Percentiles rank a stretch among this genome's conserved stretches.
These are phyloP conservation scores for Solanum aculeatissimum DNA, from an alignment of 305 asterid genomes.

Conservation along the genomic window DNA sequence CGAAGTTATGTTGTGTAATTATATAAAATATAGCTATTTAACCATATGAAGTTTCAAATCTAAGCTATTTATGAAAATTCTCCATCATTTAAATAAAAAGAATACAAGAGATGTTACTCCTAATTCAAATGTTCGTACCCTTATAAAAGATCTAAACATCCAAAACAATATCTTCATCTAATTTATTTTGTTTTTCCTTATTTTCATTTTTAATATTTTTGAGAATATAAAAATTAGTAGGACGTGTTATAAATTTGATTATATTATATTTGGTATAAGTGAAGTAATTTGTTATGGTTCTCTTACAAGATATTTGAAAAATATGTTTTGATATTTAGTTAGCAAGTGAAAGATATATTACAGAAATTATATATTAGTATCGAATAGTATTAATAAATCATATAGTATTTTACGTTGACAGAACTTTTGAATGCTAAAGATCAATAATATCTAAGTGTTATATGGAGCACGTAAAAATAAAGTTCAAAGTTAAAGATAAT, in stretches of 20 bases:
- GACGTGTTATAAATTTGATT: background rate
- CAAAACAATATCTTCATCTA: background rate
- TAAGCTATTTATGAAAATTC: too few relatives aligned
- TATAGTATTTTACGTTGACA: too few relatives aligned
- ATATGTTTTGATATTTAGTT: background rate
- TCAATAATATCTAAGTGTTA: background rate
- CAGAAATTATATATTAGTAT: too few relatives aligned
- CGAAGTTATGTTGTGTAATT: too few relatives aligned
- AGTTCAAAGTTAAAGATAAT: background rate
- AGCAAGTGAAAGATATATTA: background rate
- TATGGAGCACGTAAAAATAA: background rate
- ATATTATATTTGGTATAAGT: background rate
- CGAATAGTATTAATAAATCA: too few relatives aligned
- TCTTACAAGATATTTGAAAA: background rate
- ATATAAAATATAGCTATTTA: too few relatives aligned
- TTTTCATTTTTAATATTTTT: background rate
- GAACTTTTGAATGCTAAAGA: background rate
- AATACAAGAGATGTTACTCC: too few relatives aligned
- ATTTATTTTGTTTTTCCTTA: background rate
- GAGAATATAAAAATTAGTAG: background rate
- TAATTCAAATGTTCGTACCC: too few relatives aligned
- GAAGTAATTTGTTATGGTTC: background rate
- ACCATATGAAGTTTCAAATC: too few relatives aligned
- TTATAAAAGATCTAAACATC: too few relatives aligned
- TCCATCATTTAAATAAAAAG: too few relatives aligned